Evolutionary conservation across 441 rosid genomes (phyloP).

Genomic region (Aleurites moluccanus): DNA sequence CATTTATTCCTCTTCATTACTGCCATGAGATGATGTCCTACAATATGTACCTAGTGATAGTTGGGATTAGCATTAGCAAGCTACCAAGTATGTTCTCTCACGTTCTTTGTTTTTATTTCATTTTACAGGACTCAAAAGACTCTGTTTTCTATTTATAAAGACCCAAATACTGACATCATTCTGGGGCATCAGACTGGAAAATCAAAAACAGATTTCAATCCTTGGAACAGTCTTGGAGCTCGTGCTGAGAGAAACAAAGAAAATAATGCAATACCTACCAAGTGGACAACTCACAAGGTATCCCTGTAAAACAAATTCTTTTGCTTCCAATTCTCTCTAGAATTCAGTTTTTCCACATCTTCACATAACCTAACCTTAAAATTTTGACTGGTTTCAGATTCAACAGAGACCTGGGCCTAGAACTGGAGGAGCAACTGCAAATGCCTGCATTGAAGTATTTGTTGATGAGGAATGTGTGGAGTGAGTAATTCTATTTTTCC

Average conservation of each 20-base stretch:
- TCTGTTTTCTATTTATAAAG: constrained; percentile 60
- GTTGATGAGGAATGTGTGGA: constrained; percentile 64
- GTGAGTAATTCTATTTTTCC: constrained; percentile 41
- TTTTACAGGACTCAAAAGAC: constrained; percentile 33
- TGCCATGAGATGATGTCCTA: neutral
- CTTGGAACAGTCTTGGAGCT: constrained; percentile 70
- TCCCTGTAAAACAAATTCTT: neutral
- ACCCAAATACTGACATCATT: constrained; percentile 38
- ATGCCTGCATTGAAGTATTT: constrained; percentile 67
- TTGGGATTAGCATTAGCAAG: neutral
- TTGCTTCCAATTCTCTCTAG: neutral
- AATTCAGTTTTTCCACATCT: constrained; percentile 3
- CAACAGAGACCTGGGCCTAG: constrained; percentile 46
- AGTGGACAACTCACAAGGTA: constrained; percentile 83
- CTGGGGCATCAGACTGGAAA: constrained; percentile 38
- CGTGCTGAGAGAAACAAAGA: constrained; percentile 92
- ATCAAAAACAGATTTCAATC: constrained; percentile 44
- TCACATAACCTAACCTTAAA: constrained; percentile 7
- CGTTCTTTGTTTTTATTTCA: neutral
- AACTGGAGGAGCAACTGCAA: constrained; percentile 35
- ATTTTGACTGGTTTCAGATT: constrained; percentile 40
- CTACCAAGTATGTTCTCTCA: neutral
- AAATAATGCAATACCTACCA: constrained; percentile 66
- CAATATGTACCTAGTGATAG: neutral
- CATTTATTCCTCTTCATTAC: too few relatives aligned